These are phyloP conservation scores for Dunaliella primolecta DNA, from an alignment of 139 green algal genomes.

Conservation along the genomic window DNA sequence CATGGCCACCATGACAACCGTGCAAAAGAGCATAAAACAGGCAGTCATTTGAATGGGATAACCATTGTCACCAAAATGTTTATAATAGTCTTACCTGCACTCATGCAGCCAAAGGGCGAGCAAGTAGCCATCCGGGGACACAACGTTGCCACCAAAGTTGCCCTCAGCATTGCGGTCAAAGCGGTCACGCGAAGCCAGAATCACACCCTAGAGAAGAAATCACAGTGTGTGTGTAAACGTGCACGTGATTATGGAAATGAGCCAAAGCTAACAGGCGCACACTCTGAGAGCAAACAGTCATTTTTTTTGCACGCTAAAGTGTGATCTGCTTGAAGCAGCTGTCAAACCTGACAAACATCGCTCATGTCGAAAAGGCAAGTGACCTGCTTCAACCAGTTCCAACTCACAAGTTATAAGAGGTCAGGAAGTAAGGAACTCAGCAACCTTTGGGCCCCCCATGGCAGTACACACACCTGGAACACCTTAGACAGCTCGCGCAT, in stretches of 20 bases:
- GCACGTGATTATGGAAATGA: background rate
- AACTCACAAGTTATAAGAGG: background rate
- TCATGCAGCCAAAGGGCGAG: conserved; percentile 90
- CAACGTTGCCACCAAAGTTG: conserved; percentile 70
- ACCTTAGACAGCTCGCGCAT: conserved; percentile 93
- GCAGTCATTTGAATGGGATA: too few relatives aligned
- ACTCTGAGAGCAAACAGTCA: too few relatives aligned
- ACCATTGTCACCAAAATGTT: too few relatives aligned
- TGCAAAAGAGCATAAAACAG: too few relatives aligned
- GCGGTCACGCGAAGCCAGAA: conserved; percentile 71
- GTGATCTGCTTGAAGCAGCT: background rate
- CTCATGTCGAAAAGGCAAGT: too few relatives aligned
- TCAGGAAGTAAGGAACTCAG: too few relatives aligned
- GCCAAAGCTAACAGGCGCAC: too few relatives aligned
- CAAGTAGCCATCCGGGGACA: conserved; percentile 78
- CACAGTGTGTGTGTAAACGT: conserved; percentile 9
- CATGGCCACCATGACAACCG: conserved; percentile 66
- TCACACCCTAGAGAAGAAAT: conserved; percentile 74
- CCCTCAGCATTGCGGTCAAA: conserved; percentile 22
- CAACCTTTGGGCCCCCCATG: too few relatives aligned
- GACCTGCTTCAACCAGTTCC: too few relatives aligned
- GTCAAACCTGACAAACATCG: too few relatives aligned
- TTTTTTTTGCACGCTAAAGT: too few relatives aligned
- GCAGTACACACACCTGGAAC: conserved; percentile 67
- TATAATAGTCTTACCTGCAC: too few relatives aligned